phyloP scores from a whole-genome alignment of 768 basidiomycete genomes.

The Podaxis rugospora region DNA sequence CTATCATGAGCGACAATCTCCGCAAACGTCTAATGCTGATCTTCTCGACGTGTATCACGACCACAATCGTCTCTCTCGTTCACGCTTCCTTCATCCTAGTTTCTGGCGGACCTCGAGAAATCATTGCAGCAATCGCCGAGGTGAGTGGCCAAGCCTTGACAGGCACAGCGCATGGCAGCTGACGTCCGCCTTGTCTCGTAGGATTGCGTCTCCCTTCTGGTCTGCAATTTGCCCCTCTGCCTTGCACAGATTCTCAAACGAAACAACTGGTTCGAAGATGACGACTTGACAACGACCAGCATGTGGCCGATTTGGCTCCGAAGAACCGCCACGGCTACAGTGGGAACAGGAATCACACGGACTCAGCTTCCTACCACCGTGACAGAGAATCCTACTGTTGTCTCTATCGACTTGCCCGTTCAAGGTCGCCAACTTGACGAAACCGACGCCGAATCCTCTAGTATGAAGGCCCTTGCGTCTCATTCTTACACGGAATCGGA shows the following conservation, averaged over 20 bases:
- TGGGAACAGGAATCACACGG: background rate
- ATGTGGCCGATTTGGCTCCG: background rate
- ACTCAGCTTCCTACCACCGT: background rate
- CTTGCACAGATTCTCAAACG: slow-evolving; percentile 10
- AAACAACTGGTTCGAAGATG: slow-evolving; percentile 4
- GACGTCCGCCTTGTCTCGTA: slow-evolving; percentile 6
- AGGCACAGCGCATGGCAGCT: background rate
- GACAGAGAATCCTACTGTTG: background rate
- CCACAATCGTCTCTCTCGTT: slow-evolving; percentile 41
- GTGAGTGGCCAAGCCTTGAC: slow-evolving; percentile 15
- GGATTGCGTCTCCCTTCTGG: slow-evolving; percentile 32
- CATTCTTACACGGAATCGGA: background rate
- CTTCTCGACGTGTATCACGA: slow-evolving; percentile 50
- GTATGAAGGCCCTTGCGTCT: background rate
- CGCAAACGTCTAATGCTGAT: slow-evolving; percentile 41
- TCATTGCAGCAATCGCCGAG: slow-evolving; percentile 41
- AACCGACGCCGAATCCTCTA: background rate
- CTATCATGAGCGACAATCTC: slow-evolving; percentile 32
- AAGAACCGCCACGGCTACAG: background rate
- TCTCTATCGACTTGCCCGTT: background rate
- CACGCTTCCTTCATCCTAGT: slow-evolving; percentile 39
- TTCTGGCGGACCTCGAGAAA: slow-evolving; percentile 24
- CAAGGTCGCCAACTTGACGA: background rate
- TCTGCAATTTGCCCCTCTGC: slow-evolving; percentile 38
- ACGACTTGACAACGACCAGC: background rate